Conservation (phyloP, 2,329 filamentous ascomycete genomes). For the Dendryphion nanum region DNA sequence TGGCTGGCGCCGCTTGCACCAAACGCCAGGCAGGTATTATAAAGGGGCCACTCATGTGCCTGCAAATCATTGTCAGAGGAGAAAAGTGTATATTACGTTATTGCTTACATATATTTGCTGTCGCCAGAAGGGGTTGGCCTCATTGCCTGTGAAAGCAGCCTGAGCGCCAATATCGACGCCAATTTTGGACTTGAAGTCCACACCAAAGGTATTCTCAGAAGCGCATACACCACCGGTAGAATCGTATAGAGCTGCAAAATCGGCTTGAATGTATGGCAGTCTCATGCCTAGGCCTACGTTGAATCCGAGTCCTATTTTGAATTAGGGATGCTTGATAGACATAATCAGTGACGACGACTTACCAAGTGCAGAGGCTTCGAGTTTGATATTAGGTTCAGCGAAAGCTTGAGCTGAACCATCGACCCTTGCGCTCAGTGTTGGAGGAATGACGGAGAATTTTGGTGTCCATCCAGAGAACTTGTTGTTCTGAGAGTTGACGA, state of each 20-base stretch:
- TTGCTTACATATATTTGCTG: conserved; percentile 10
- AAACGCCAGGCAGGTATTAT: conserved; percentile 14
- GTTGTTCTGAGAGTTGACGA: conserved; percentile 11
- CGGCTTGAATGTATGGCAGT: conserved; percentile 16
- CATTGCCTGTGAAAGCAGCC: conserved; percentile 12
- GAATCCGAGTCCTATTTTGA: conserved; percentile 9
- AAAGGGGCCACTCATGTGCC: conserved; percentile 10
- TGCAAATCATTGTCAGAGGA: no score
- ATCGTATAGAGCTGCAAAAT: conserved; percentile 15
- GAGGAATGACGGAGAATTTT: conserved; percentile 9
- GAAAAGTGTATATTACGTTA: not conserved
- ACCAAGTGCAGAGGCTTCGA: conserved; percentile 14
- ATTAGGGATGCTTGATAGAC: conserved; percentile 1
- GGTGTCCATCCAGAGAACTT: conserved; percentile 16
- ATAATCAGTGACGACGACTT: no score
- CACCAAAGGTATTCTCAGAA: conserved; percentile 14
- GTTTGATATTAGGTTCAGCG: conserved; percentile 10
- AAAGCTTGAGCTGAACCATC: conserved; percentile 11
- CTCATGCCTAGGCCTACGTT: conserved; percentile 13
- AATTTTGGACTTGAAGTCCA: conserved; percentile 13
- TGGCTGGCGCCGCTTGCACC: conserved; percentile 7
- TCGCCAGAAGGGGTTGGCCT: conserved; percentile 14
- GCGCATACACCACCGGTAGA: conserved; percentile 13
- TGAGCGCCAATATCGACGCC: conserved; percentile 12
- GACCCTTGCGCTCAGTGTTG: conserved; percentile 12